Percentiles rank a stretch among this genome's conserved stretches.
Conservation (phyloP, 1,284 basidiomycete species). For the Meira miltonrushii region DNA sequence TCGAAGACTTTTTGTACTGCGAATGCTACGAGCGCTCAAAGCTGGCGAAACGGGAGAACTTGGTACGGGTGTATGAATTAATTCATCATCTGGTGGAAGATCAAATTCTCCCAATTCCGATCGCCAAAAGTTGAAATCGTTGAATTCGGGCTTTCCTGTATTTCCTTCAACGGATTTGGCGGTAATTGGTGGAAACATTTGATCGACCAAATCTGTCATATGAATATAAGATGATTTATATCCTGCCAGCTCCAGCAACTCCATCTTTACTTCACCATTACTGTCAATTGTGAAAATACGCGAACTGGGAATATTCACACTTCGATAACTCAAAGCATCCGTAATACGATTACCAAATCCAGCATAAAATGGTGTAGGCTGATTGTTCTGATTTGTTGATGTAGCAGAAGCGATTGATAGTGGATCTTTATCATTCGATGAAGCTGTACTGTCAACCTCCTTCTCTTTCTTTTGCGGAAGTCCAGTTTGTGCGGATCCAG, state of each 20-base stretch:
- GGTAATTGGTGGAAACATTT: slow-evolving; percentile 91
- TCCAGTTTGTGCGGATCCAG: slow-evolving; percentile 8
- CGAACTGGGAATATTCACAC: slow-evolving; percentile 87
- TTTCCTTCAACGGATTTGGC: slow-evolving; percentile 62
- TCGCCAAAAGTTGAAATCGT: slow-evolving; percentile 97
- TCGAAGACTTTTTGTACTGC: slow-evolving; percentile 19
- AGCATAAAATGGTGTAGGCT: slow-evolving; percentile 73
- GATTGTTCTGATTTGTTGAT: background rate
- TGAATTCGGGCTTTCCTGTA: slow-evolving; percentile 72
- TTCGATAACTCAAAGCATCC: slow-evolving; percentile 92
- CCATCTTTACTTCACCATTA: slow-evolving; percentile 92
- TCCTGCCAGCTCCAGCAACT: slow-evolving; percentile 86
- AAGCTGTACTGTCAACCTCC: slow-evolving; percentile 17
- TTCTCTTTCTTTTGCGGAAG: slow-evolving; percentile 3
- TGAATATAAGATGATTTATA: slow-evolving; percentile 91
- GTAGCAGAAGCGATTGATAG: background rate
- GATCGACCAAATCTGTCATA: slow-evolving; percentile 98
- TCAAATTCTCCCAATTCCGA: slow-evolving; percentile 62
- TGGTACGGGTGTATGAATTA: slow-evolving; percentile 61
- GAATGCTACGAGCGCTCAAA: slow-evolving; percentile 63
- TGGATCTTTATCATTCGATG: slow-evolving; percentile 13
- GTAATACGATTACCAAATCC: slow-evolving; percentile 99
- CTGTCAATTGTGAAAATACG: slow-evolving; percentile 98
- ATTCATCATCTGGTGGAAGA: slow-evolving; percentile 65
- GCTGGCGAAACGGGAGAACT: slow-evolving; percentile 88